phyloP scores from a whole-genome alignment of 1,139 yeast species.

The Sugiyamaella novakii region DNA sequence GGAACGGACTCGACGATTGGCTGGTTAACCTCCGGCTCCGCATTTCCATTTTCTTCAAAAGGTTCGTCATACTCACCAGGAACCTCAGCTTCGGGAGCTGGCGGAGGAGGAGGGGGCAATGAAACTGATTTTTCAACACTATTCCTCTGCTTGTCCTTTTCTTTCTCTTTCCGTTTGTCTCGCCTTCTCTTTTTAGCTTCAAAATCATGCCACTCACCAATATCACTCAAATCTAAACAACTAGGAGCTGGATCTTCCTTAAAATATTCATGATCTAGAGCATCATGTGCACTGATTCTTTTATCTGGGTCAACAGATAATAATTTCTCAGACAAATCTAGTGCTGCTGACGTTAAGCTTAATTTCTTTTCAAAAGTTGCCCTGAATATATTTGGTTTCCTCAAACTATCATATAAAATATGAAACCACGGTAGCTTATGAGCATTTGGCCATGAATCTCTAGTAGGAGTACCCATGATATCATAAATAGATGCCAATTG shows the following conservation, averaged over 20 bases:
- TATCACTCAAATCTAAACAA: conserved; percentile 53
- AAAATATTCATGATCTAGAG: conserved; percentile 70
- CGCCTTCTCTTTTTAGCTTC: conserved; percentile 86
- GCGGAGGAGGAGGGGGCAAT: conserved; percentile 8
- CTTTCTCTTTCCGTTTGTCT: conserved; percentile 52
- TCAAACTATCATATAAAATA: conserved; percentile 65
- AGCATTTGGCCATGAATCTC: conserved; percentile 76
- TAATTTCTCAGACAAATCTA: conserved; percentile 64
- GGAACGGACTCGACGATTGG: no score
- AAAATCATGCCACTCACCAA: conserved; percentile 96
- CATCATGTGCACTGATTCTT: conserved; percentile 63
- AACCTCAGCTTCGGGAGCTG: conserved; percentile 5
- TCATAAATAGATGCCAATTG: conserved; percentile 77
- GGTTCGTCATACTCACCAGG: background rate
- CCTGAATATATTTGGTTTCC: conserved; percentile 52
- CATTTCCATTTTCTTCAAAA: background rate
- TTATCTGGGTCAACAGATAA: conserved; percentile 67
- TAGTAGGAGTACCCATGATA: conserved; percentile 83
- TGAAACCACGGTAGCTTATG: conserved; percentile 89
- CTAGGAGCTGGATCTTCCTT: conserved; percentile 65
- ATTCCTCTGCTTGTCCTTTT: conserved; percentile 37
- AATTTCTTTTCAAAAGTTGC: conserved; percentile 45
- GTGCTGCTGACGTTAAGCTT: conserved; percentile 56
- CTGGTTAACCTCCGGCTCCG: no score
- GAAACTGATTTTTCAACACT: conserved; percentile 9